A percentile compares a stretch with the other conserved stretches of the same genome.
These are phyloP conservation scores for Stropharia rugosoannulata DNA, from an alignment of 768 basidiomycete species.

Conservation along the genomic window DNA sequence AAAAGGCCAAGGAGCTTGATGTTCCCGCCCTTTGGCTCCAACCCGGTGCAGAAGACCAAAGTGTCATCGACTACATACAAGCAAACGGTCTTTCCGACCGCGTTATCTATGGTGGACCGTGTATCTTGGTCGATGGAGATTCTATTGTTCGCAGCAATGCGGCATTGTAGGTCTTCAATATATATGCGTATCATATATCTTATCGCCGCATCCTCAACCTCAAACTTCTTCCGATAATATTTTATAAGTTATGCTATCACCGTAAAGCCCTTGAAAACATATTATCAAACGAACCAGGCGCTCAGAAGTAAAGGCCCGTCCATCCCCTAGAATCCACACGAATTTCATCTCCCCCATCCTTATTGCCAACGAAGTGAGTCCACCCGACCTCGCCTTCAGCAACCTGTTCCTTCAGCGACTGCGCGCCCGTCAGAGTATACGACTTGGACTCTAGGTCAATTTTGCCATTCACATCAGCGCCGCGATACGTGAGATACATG, in stretches of 20 bases:
- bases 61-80: conserved; percentile 63
- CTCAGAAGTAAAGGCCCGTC: conserved; percentile 44
- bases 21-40: conserved; percentile 87
- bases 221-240: neutral
- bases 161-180: neutral
- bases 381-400: conserved; percentile 24
- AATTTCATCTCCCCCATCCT: conserved; percentile 39
- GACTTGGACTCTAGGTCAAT: conserved; percentile 44
- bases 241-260: neutral
- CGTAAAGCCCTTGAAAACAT: neutral
- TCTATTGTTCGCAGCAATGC: conserved; percentile 37
- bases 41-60: conserved; percentile 77
- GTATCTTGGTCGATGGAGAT: conserved; percentile 79
- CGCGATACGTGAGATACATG: conserved; percentile 53
- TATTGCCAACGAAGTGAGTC: conserved; percentile 42
- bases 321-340: conserved; percentile 42
- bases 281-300: neutral
- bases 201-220: neutral
- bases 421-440: conserved; percentile 31
- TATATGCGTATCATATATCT: neutral
- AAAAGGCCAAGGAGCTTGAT: conserved; percentile 66
- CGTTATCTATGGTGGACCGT: conserved; percentile 83
- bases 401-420: conserved; percentile 4
- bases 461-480: conserved; percentile 49
- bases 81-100: conserved; percentile 61